Conservation (phyloP, 2,329 filamentous ascomycete genomes). For the Chaetomium sp. region DNA sequence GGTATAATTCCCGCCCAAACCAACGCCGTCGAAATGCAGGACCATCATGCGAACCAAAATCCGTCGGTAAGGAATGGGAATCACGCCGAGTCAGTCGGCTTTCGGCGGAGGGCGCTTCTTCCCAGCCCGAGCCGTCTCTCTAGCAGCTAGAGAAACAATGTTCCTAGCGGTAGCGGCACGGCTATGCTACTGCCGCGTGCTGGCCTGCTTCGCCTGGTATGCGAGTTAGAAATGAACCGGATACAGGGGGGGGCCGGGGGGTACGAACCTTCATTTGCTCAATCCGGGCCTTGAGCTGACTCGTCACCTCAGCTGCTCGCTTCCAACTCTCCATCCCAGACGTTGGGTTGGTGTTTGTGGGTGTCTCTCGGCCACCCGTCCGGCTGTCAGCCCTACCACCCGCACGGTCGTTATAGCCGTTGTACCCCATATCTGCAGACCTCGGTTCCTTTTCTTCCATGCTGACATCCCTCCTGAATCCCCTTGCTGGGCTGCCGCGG, state of each 20-base stretch:
- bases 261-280: slow-evolving; percentile 87
- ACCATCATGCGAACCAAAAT: slow-evolving; percentile 7
- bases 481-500: slow-evolving; percentile 60
- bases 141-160: background rate
- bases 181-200: slow-evolving; percentile 47
- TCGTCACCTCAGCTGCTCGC: slow-evolving; percentile 94
- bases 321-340: slow-evolving; percentile 91
- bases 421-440: slow-evolving; percentile 35
- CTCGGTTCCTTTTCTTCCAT: slow-evolving; percentile 37
- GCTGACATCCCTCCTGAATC: slow-evolving; percentile 47
- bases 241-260: slow-evolving; percentile 47
- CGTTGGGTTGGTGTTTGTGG: slow-evolving; percentile 34
- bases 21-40: slow-evolving; percentile 25
- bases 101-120: background rate
- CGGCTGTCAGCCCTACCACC: slow-evolving; percentile 30
- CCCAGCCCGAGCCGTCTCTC: background rate
- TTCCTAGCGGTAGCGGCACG: background rate
- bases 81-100: background rate
- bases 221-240: background rate
- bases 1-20: slow-evolving; percentile 21
- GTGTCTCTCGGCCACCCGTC: slow-evolving; percentile 30
- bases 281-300: slow-evolving; percentile 93
- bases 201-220: slow-evolving; percentile 44
- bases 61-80: slow-evolving; percentile 1
- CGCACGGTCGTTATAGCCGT: slow-evolving; percentile 20